Conservation (phyloP, 1,284 basidiomycete genomes). For the Marasmius fiardii region DNA sequence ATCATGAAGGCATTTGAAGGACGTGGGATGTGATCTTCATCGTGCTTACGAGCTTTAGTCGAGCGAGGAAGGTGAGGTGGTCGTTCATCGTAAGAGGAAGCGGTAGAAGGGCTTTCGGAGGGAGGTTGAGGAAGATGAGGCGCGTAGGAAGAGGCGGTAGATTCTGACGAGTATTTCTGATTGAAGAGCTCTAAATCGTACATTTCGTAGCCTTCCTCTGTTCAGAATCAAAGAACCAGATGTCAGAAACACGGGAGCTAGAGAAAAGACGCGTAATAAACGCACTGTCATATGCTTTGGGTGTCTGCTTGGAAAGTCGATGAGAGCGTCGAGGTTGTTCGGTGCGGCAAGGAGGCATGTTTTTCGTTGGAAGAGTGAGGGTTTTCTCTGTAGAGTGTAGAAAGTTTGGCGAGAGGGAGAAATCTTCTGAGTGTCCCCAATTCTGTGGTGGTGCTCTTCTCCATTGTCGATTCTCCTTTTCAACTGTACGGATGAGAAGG, state of each 20-base stretch:
- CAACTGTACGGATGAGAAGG: slow-evolving; percentile 23
- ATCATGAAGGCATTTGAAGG: slow-evolving; percentile 86
- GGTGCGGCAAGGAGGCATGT: slow-evolving; percentile 30
- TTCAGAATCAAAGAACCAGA: background rate
- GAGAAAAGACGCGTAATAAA: slow-evolving; percentile 11
- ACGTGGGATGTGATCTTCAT: slow-evolving; percentile 55
- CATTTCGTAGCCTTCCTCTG: slow-evolving; percentile 17
- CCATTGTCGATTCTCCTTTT: slow-evolving; percentile 28
- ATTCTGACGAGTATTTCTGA: background rate
- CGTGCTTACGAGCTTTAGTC: slow-evolving; percentile 40
- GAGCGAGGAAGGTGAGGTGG: slow-evolving; percentile 13
- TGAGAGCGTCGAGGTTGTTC: slow-evolving; percentile 17
- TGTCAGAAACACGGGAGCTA: background rate
- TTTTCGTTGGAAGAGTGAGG: background rate
- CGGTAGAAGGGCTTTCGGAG: slow-evolving; percentile 6
- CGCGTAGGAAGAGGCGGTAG: background rate
- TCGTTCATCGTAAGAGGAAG: slow-evolving; percentile 8
- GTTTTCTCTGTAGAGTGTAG: background rate
- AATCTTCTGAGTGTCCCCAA: background rate
- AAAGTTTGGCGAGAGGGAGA: background rate
- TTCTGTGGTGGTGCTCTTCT: background rate
- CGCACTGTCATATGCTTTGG: slow-evolving; percentile 26
- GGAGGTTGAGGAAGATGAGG: slow-evolving; percentile 9
- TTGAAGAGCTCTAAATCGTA: background rate
- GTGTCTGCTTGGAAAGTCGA: slow-evolving; percentile 32